Evolutionary conservation across 2,329 filamentous ascomycete species (phyloP).

Genomic region (Stachybotrys elegans): DNA sequence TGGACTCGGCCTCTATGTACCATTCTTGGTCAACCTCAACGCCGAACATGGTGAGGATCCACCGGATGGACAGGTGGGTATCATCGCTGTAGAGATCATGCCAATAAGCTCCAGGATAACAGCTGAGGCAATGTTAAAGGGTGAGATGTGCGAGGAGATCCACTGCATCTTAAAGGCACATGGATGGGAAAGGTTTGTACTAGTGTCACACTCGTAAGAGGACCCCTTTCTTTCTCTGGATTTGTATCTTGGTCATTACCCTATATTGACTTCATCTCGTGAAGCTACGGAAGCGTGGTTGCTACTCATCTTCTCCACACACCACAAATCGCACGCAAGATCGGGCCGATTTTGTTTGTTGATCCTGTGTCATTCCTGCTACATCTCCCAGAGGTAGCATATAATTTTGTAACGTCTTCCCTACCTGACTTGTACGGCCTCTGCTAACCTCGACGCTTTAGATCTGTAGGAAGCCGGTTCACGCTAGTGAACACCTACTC

Average conservation of each 20-base stretch:
- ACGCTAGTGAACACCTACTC: conserved; percentile 53
- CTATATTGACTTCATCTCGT: conserved; percentile 5
- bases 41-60: conserved; percentile 20
- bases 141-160: conserved; percentile 48
- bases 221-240: conserved; percentile 2
- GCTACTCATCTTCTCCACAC: conserved; percentile 49
- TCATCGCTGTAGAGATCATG: conserved; percentile 55
- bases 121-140: conserved; percentile 36
- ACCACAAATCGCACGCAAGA: conserved; percentile 21
- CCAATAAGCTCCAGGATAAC: conserved; percentile 55
- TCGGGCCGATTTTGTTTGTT: conserved; percentile 48
- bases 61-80: conserved; percentile 45
- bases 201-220: conserved; percentile 42
- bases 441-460: conserved; percentile 10
- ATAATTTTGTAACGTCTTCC: conserved; percentile 44
- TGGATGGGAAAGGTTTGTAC: conserved; percentile 44
- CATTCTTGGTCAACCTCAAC: conserved; percentile 49
- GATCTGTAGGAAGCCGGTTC: conserved; percentile 33
- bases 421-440: neutral
- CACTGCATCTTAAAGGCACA: conserved; percentile 45
- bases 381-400: conserved; percentile 58
- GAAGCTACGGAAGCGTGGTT: conserved; percentile 48
- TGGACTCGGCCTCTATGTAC: conserved; percentile 47
- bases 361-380: conserved; percentile 57
- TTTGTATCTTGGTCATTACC: neutral